A percentile compares a stretch with the other conserved stretches of the same genome.
Evolutionary conservation across 495 filamentous ascomycete genomes (phyloP).

Genomic region (Bathelium albidoporum): DNA sequence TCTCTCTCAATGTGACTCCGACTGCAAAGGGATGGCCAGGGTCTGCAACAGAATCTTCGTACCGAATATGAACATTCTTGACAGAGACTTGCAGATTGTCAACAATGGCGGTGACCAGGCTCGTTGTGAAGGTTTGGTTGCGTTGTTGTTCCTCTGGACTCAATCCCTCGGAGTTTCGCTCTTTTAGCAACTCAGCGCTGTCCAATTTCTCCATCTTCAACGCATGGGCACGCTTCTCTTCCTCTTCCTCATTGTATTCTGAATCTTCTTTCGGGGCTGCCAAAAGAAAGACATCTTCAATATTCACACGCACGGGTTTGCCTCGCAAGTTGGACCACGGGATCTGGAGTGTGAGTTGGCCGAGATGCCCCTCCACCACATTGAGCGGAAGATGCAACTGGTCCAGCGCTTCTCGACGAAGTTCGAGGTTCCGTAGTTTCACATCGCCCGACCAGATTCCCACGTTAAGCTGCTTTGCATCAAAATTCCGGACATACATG

Average conservation of each 20-base stretch:
- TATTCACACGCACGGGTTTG: constrained; percentile 85
- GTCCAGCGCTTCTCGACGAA: constrained; percentile 88
- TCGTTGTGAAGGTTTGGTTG: constrained; percentile 92
- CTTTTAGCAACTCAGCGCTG: constrained; percentile 86
- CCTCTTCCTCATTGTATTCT: constrained; percentile 86
- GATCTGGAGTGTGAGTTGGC: constrained; percentile 78
- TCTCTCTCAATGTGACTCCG: constrained; percentile 82
- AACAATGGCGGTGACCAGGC: constrained; percentile 86
- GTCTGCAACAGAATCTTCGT: constrained; percentile 93
- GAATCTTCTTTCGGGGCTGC: constrained; percentile 90
- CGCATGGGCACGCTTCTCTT: constrained; percentile 66
- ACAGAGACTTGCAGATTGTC: constrained; percentile 95
- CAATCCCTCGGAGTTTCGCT: constrained; percentile 84
- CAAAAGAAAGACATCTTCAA: constrained; percentile 91
- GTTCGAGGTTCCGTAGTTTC: constrained; percentile 79
- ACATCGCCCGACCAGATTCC: constrained; percentile 98
- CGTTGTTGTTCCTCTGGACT: constrained; percentile 88
- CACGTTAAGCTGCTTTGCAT: constrained; percentile 89
- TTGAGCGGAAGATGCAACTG: constrained; percentile 93
- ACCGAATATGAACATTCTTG: constrained; percentile 95
- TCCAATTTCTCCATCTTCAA: constrained; percentile 97
- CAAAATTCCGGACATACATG: constrained; percentile 99
- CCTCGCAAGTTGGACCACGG: constrained; percentile 94
- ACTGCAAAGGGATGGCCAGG: constrained; percentile 91
- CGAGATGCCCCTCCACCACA: constrained; percentile 89